Percentiles rank a stretch among this genome's conserved stretches.
phyloP scores from a whole-genome alignment of 2,329 filamentous ascomycete species.

The Alternaria postmessia region DNA sequence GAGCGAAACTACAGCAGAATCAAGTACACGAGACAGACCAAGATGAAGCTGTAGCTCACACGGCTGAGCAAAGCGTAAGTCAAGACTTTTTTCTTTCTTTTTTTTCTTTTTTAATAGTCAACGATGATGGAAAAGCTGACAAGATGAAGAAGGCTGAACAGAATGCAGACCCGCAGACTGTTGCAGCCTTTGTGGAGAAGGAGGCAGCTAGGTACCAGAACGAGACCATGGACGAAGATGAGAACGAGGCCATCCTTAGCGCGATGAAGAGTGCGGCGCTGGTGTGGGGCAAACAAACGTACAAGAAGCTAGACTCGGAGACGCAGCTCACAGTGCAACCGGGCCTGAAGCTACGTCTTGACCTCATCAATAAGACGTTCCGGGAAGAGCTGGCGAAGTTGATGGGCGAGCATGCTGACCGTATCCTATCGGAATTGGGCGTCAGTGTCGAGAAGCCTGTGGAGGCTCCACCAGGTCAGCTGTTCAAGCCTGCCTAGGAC shows the following conservation, averaged over 20 bases:
- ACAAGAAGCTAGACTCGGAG: slow-evolving; percentile 5
- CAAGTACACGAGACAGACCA: background rate
- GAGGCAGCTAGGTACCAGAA: slow-evolving; percentile 10
- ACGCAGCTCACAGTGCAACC: slow-evolving; percentile 7
- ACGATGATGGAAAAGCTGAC: background rate
- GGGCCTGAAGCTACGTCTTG: slow-evolving; percentile 27
- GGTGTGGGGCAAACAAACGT: slow-evolving; percentile 18
- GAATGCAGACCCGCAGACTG: slow-evolving; percentile 1
- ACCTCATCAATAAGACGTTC: slow-evolving; percentile 15
- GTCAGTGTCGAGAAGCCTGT: background rate
- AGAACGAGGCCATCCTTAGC: slow-evolving; percentile 16
- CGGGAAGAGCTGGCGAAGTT: slow-evolving; percentile 12
- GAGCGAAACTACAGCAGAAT: background rate
- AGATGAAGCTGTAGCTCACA: background rate
- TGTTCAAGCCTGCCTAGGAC: background rate
- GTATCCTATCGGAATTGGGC: background rate
- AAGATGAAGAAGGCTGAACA: background rate
- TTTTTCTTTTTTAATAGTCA: background rate
- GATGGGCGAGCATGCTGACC: slow-evolving; percentile 8
- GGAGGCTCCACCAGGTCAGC: background rate
- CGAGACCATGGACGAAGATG: slow-evolving; percentile 20
- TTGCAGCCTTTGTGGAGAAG: slow-evolving; percentile 14
- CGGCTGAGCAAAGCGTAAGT: slow-evolving; percentile 8
- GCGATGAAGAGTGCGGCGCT: slow-evolving; percentile 21
- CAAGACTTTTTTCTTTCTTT: fast-evolving